Percentiles rank a stretch among this genome's conserved stretches.
Conservation (phyloP, 768 basidiomycete genomes). For the Leccinum uliginosum region DNA sequence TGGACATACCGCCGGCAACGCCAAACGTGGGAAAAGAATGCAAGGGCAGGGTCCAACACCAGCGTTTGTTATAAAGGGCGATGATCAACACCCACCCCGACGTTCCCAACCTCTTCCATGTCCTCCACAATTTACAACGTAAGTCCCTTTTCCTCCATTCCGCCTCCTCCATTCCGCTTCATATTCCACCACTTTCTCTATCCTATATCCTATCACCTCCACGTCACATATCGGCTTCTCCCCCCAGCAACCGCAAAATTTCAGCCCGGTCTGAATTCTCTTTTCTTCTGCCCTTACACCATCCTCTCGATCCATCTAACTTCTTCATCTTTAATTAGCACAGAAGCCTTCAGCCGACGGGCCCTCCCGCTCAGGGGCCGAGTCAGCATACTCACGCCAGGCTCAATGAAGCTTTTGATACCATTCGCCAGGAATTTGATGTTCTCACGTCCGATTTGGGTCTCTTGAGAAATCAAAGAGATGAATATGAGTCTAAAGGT, state of each 20-base stretch:
- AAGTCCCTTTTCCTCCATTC: conserved; percentile 15
- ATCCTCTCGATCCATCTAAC: conserved; percentile 16
- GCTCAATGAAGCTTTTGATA: conserved; percentile 76
- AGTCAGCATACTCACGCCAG: conserved; percentile 40
- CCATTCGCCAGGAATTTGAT: conserved; percentile 83
- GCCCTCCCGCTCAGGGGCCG: conserved; percentile 40
- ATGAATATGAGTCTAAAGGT: conserved; percentile 91
- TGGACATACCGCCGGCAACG: conserved; percentile 33
- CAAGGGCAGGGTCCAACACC: conserved; percentile 31
- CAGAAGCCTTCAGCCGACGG: conserved; percentile 51
- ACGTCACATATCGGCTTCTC: neutral
- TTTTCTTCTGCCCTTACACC: neutral
- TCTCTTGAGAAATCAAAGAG: conserved; percentile 69
- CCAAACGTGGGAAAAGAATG: conserved; percentile 34
- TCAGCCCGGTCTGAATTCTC: conserved; percentile 4
- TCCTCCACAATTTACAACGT: conserved; percentile 38
- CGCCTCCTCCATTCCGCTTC: neutral
- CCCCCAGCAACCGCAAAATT: conserved; percentile 24
- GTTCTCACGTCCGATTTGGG: conserved; percentile 61
- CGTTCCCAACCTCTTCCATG: conserved; percentile 36
- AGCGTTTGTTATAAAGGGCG: conserved; percentile 36
- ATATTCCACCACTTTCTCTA: neutral
- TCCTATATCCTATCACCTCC: neutral
- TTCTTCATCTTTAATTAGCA: conserved; percentile 32
- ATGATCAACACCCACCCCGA: conserved; percentile 36